These are phyloP conservation scores for Goffeauzyma gilvescens DNA, from an alignment of 768 basidiomycete genomes.

Conservation along the genomic window DNA sequence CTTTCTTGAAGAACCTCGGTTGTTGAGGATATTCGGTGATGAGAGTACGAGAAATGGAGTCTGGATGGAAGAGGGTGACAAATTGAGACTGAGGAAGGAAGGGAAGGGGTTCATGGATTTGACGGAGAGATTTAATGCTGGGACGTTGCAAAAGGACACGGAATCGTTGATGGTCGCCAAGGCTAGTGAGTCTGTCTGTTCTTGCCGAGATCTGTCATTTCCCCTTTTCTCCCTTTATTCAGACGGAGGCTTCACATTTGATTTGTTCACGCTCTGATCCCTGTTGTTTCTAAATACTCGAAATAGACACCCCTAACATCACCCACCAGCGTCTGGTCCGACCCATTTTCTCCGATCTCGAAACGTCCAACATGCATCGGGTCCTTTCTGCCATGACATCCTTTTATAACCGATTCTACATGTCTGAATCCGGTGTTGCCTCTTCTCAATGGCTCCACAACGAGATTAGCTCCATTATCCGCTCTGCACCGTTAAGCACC, in stretches of 20 bases:
- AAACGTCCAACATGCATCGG: conserved; percentile 10
- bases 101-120: conserved; percentile 17
- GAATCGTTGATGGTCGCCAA: background rate
- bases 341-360: conserved; percentile 11
- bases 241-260: too few relatives aligned
- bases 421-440: conserved; percentile 9
- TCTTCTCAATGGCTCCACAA: conserved; percentile 15
- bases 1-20: too few relatives aligned
- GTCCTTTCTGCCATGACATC: conserved; percentile 10
- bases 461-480: conserved; percentile 15
- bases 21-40: too few relatives aligned
- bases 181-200: conserved; percentile 1
- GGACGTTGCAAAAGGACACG: background rate
- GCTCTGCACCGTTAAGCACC: conserved; percentile 9
- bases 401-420: conserved; percentile 17
- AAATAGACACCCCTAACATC: conserved; percentile 12
- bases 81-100: conserved; percentile 11
- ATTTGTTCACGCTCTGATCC: background rate
- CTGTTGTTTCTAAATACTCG: background rate
- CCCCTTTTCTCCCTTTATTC: too few relatives aligned
- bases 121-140: conserved; percentile 8
- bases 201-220: too few relatives aligned
- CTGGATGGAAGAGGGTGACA: conserved; percentile 21
- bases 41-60: too few relatives aligned
- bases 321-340: conserved; percentile 12